A percentile compares a stretch with the other conserved stretches of the same genome.
Conservation (phyloP, 2,329 filamentous ascomycete genomes). For the Aspergillus puulaauensis region DNA sequence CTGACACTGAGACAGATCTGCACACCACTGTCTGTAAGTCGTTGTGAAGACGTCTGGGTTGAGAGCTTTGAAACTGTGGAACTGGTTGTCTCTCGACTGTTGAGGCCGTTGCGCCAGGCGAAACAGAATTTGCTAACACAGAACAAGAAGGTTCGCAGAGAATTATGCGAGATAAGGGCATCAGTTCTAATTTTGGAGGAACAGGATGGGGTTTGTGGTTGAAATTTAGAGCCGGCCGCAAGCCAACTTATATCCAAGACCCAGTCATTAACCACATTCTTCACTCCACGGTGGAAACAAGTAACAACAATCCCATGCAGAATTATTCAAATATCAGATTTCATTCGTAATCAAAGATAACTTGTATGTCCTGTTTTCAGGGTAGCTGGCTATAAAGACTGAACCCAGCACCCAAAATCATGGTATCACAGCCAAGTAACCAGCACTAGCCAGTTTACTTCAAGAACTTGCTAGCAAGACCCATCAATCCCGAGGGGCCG, state of each 20-base stretch:
- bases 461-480: slow-evolving; percentile 62
- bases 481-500: slow-evolving; percentile 54
- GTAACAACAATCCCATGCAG: background rate
- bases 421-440: background rate
- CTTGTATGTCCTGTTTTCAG: background rate
- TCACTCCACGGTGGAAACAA: background rate
- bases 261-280: no score
- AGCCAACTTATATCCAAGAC: no score
- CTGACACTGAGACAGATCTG: no score
- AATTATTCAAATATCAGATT: background rate
- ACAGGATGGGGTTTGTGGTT: background rate
- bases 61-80: background rate
- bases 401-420: background rate
- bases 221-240: background rate
- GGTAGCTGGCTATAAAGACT: background rate
- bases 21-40: background rate
- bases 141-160: background rate
- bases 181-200: no score
- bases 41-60: no score
- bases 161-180: no score
- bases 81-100: background rate
- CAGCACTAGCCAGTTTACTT: slow-evolving; percentile 7
- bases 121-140: background rate
- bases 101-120: background rate
- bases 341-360: background rate